A percentile compares a stretch with the other conserved stretches of the same genome.
phyloP scores from a whole-genome alignment of 305 asterid species.

The Fraxinus platypoda region DNA sequence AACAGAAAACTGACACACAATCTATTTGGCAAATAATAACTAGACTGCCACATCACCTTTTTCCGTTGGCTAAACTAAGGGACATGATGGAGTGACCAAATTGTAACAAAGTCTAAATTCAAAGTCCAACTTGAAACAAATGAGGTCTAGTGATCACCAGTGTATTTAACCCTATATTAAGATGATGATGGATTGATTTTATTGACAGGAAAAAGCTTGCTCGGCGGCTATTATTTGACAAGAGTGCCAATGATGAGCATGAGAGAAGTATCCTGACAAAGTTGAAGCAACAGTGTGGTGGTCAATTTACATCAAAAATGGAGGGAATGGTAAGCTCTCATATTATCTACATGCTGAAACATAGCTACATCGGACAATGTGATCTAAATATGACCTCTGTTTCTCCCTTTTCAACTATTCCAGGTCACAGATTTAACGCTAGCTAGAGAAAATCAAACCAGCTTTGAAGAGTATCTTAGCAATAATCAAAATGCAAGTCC shows the following conservation, averaged over 20 bases:
- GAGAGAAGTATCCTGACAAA: constrained; percentile 92
- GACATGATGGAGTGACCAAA: neutral
- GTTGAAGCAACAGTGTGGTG: constrained; percentile 96
- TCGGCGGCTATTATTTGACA: constrained; percentile 84
- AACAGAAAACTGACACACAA: neutral
- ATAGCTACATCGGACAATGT: neutral
- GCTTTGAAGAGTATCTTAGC: constrained; percentile 78
- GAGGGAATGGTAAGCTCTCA: constrained; percentile 88
- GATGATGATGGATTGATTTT: neutral
- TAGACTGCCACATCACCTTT: neutral
- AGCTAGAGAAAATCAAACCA: constrained; percentile 87
- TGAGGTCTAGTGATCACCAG: neutral
- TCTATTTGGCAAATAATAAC: neutral
- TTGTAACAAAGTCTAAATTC: neutral
- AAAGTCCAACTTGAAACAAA: neutral
- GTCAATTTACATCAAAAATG: constrained; percentile 94
- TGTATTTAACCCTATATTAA: neutral
- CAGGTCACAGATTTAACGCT: constrained; percentile 95
- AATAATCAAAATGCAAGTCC: constrained; percentile 64
- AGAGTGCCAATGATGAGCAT: constrained; percentile 96
- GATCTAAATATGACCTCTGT: neutral
- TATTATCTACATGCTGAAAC: constrained; percentile 1
- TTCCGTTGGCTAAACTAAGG: neutral
- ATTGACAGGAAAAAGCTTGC: constrained; percentile 87
- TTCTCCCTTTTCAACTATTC: constrained; percentile 20